Evolutionary conservation across 345 rosid species (phyloP).

Genomic region (Raphanus sativus): DNA sequence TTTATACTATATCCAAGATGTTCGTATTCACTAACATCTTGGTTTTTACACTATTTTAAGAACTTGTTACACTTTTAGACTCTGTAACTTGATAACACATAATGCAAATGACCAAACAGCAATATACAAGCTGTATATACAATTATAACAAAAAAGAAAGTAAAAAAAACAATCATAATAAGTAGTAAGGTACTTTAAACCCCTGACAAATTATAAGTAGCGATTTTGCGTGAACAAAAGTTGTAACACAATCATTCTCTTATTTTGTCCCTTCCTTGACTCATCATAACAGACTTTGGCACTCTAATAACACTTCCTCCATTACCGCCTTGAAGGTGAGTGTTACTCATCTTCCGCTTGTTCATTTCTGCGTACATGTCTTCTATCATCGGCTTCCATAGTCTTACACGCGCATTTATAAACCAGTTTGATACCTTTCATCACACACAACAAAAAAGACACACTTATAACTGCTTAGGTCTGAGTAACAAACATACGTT

Average conservation of each 20-base stretch:
- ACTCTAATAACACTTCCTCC: constrained; percentile 34
- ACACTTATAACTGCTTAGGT: neutral
- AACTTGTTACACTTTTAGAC: neutral
- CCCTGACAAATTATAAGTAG: constrained; percentile 9
- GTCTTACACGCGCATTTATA: constrained; percentile 92
- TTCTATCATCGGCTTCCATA: constrained; percentile 99
- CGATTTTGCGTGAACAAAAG: neutral
- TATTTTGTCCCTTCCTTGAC: constrained; percentile 23
- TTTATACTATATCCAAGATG: too few relatives aligned
- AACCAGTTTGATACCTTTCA: constrained; percentile 92
- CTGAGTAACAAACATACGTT: neutral
- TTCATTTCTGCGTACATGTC: constrained; percentile 93
- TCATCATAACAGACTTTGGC: constrained; percentile 33
- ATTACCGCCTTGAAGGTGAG: constrained; percentile 33
- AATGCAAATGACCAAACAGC: neutral
- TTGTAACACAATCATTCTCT: constrained; percentile 9
- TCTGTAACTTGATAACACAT: too few relatives aligned
- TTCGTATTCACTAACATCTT: neutral
- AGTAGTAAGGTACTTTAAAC: neutral
- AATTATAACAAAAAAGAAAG: constrained; percentile 10
- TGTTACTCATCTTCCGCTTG: constrained; percentile 45
- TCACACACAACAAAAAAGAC: constrained; percentile 10
- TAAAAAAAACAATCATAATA: constrained; percentile 2
- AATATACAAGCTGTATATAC: constrained; percentile 22
- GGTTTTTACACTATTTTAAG: neutral